A percentile compares a stretch with the other conserved stretches of the same genome.
These are phyloP conservation scores for Alternaria rosae DNA, from an alignment of 2,329 filamentous ascomycete species.

Conservation along the genomic window DNA sequence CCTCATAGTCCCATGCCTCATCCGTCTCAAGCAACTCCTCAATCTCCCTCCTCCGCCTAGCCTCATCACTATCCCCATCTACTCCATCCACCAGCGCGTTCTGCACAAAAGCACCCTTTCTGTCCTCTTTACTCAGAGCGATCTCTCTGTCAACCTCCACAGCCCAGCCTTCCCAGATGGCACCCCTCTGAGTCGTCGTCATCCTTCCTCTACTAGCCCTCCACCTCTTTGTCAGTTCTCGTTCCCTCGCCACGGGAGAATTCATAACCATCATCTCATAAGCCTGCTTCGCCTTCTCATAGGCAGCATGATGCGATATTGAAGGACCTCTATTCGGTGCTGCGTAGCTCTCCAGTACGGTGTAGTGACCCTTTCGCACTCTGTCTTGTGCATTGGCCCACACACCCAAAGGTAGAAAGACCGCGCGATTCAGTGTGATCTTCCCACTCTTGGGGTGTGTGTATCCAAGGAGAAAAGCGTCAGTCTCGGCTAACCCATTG, in stretches of 20 bases:
- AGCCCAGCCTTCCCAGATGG: slow-evolving; percentile 47
- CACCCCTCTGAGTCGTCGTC: slow-evolving; percentile 29
- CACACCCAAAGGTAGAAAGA: slow-evolving; percentile 35
- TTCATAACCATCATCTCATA: slow-evolving; percentile 24
- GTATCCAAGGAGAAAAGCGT: slow-evolving; percentile 41
- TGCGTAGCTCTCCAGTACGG: slow-evolving; percentile 35
- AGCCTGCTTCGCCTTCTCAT: slow-evolving; percentile 29
- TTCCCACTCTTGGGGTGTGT: slow-evolving; percentile 11
- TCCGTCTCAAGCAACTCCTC: slow-evolving; percentile 29
- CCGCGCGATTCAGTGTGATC: slow-evolving; percentile 26
- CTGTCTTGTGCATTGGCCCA: slow-evolving; percentile 25
- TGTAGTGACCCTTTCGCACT: slow-evolving; percentile 17
- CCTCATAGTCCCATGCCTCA: slow-evolving; percentile 9
- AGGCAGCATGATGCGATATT: slow-evolving; percentile 23
- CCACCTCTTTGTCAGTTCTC: slow-evolving; percentile 44
- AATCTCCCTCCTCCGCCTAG: slow-evolving; percentile 24
- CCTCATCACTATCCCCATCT: slow-evolving; percentile 10
- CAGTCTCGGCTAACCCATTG: slow-evolving; percentile 23
- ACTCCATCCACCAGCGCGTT: slow-evolving; percentile 6
- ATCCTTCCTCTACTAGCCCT: slow-evolving; percentile 28
- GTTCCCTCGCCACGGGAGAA: slow-evolving; percentile 22
- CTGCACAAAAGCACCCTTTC: slow-evolving; percentile 20
- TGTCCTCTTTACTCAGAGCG: slow-evolving; percentile 28
- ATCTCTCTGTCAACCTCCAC: slow-evolving; percentile 26
- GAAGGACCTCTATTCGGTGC: background rate